These are phyloP conservation scores for Volvox reticuliferus DNA, from an alignment of 139 green algal genomes.

Conservation along the genomic window DNA sequence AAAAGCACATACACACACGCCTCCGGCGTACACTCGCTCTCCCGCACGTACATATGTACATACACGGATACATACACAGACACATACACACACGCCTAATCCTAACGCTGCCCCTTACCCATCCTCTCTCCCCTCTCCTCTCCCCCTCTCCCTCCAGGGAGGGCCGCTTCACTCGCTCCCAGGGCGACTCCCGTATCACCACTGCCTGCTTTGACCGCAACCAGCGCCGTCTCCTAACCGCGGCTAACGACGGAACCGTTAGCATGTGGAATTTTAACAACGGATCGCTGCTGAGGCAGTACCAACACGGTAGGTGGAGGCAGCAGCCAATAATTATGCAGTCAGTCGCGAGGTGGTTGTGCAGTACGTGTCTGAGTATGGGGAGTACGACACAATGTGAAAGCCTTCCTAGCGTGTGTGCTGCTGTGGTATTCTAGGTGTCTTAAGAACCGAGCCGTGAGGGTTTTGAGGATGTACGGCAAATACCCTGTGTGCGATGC, in stretches of 20 bases:
- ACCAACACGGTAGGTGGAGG: slow-evolving; percentile 43
- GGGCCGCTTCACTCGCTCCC: slow-evolving; percentile 73
- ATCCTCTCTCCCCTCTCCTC: background rate
- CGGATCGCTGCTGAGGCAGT: slow-evolving; percentile 73
- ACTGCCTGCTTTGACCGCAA: slow-evolving; percentile 85
- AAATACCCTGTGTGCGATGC: background rate
- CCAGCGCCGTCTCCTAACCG: slow-evolving; percentile 84
- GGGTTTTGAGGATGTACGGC: background rate
- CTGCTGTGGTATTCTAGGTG: too few relatives aligned
- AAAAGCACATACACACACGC: too few relatives aligned
- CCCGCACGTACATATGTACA: too few relatives aligned
- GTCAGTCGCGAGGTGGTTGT: too few relatives aligned
- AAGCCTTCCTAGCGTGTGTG: too few relatives aligned
- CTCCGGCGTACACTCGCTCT: too few relatives aligned
- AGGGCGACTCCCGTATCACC: slow-evolving; percentile 68
- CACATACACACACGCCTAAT: too few relatives aligned
- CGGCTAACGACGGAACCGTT: slow-evolving; percentile 73
- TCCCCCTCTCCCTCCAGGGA: slow-evolving; percentile 54
- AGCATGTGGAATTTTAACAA: slow-evolving; percentile 95
- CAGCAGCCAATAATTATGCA: too few relatives aligned
- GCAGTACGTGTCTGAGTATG: too few relatives aligned
- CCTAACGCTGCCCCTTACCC: too few relatives aligned
- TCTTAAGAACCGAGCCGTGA: background rate
- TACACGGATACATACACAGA: background rate
- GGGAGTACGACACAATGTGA: too few relatives aligned